Evolutionary conservation across 345 rosid species (phyloP).

Genomic region (Populus ilicifolia): DNA sequence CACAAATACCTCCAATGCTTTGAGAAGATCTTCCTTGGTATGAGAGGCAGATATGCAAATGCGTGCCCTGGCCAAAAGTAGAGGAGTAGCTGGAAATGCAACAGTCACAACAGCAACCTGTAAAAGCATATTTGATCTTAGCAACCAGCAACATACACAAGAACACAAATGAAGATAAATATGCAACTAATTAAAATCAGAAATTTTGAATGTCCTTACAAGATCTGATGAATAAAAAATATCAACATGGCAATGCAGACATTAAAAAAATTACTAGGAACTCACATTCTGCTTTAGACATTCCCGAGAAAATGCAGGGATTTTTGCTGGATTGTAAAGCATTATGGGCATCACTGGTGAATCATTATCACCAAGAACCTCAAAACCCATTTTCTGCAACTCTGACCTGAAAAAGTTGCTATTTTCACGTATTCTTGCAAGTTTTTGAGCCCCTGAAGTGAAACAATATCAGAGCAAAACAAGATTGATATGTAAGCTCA

Average conservation of each 20-base stretch:
- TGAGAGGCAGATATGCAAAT: constrained; percentile 82
- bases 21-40: constrained; percentile 59
- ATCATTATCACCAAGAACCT: constrained; percentile 94
- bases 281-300: constrained; percentile 72
- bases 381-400: constrained; percentile 89
- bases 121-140: background rate
- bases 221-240: background rate
- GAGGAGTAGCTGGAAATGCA: constrained; percentile 24
- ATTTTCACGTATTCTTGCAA: constrained; percentile 84
- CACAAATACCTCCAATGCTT: constrained; percentile 57
- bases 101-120: constrained; percentile 20
- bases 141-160: background rate
- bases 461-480: background rate
- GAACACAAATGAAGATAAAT: background rate
- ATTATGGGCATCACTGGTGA: constrained; percentile 99
- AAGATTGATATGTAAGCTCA: background rate
- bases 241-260: background rate
- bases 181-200: background rate
- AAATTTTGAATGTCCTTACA: background rate
- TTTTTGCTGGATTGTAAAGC: constrained; percentile 96
- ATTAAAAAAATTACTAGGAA: background rate
- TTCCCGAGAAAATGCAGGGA: constrained; percentile 93
- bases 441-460: constrained; percentile 75
- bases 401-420: constrained; percentile 94
- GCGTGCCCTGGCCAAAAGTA: constrained; percentile 79